Evolutionary conservation across 2,329 filamentous ascomycete genomes (phyloP).

Genomic region (Alternaria sp.): DNA sequence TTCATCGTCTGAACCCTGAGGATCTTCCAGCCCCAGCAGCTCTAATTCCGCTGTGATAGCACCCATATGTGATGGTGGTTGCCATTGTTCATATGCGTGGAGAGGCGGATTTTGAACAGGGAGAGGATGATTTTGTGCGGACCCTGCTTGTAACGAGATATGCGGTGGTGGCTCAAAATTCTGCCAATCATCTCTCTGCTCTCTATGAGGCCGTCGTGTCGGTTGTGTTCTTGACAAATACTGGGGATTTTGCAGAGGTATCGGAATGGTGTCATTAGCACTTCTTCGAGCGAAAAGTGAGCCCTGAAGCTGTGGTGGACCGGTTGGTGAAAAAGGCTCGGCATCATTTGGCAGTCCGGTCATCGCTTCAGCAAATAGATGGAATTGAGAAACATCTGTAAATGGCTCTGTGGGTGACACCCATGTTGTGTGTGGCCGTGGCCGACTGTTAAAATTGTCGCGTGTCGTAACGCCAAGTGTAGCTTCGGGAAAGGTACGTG

Average conservation of each 20-base stretch:
- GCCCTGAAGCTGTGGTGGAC: constrained; percentile 43
- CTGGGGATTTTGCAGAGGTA: constrained; percentile 31
- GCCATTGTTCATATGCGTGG: constrained; percentile 25
- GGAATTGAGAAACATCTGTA: constrained; percentile 47
- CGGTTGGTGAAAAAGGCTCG: constrained; percentile 45
- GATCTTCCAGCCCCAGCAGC: constrained; percentile 42
- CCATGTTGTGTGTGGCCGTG: constrained; percentile 45
- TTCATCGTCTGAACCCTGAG: constrained; percentile 48
- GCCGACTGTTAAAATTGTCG: constrained; percentile 27
- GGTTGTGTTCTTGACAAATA: constrained; percentile 21
- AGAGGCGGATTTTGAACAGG: constrained; percentile 11
- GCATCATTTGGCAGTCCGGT: constrained; percentile 43
- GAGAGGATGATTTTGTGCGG: constrained; percentile 19
- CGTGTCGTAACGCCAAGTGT: constrained; percentile 29
- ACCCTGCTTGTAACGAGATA: constrained; percentile 18
- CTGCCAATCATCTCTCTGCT: constrained; percentile 36
- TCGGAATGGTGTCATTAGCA: constrained; percentile 38
- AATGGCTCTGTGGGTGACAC: constrained; percentile 49
- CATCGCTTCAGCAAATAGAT: constrained; percentile 52
- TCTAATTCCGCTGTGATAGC: constrained; percentile 44
- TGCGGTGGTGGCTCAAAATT: constrained; percentile 32
- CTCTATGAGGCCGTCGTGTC: constrained; percentile 13
- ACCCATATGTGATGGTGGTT: constrained; percentile 32
- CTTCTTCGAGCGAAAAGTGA: constrained; percentile 45
- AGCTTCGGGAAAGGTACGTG: constrained; percentile 42